Evolutionary conservation across 345 rosid genomes (phyloP).

Genomic region (Eucalyptus coolabah): DNA sequence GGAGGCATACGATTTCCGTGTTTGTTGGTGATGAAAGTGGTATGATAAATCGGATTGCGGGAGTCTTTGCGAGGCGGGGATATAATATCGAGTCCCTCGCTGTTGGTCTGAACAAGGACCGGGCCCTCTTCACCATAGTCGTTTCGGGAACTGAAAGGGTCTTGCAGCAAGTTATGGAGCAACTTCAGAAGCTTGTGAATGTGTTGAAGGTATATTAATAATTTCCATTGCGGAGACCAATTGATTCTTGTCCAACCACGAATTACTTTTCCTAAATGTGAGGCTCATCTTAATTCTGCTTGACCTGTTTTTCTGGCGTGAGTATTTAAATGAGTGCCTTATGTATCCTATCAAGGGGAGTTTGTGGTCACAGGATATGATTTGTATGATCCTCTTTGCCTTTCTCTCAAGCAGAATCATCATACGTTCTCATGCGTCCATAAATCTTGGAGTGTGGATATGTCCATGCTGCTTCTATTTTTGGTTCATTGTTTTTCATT

Average conservation of each 20-base stretch:
- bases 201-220: conserved; percentile 55
- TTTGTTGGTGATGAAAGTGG: conserved; percentile 99
- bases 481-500: neutral
- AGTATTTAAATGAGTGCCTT: neutral
- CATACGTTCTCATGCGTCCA: neutral
- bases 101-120: conserved; percentile 87
- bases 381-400: neutral
- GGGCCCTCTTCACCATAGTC: conserved; percentile 88
- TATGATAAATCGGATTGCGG: conserved; percentile 93
- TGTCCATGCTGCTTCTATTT: neutral
- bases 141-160: conserved; percentile 80
- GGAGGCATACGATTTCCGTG: conserved; percentile 78
- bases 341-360: neutral
- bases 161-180: conserved; percentile 80
- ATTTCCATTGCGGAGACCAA: neutral
- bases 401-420: neutral
- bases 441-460: neutral
- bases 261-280: neutral
- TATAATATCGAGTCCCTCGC: conserved; percentile 98
- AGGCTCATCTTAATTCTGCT: neutral
- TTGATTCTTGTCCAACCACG: neutral
- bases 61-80: conserved; percentile 93
- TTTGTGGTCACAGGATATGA: neutral
- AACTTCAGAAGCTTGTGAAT: conserved; percentile 93
- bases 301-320: neutral